These are phyloP conservation scores for Adenanthera pavonina DNA, from an alignment of 306 rosid genomes.

Conservation along the genomic window DNA sequence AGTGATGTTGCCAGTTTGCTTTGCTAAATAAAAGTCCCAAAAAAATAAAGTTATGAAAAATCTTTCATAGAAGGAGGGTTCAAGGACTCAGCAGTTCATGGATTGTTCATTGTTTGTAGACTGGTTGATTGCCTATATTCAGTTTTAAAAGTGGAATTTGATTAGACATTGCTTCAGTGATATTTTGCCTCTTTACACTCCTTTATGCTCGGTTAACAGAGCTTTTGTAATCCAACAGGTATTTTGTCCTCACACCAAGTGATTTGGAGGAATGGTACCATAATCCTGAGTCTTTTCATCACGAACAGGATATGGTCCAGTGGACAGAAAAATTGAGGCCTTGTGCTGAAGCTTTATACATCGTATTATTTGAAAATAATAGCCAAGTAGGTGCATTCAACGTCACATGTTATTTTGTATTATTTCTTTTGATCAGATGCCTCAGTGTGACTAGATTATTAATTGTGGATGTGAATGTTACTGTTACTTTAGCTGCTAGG, in stretches of 20 bases:
- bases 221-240: constrained; percentile 61
- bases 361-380: constrained; percentile 89
- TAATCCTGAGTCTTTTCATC: constrained; percentile 91
- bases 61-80: constrained; percentile 7
- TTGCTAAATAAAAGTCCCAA: constrained; percentile 11
- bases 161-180: constrained; percentile 10
- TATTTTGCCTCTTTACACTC: constrained; percentile 18
- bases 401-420: constrained; percentile 31
- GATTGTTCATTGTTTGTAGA: constrained; percentile 10
- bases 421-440: constrained; percentile 30
- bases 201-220: constrained; percentile 32
- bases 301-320: constrained; percentile 98
- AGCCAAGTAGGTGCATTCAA: constrained; percentile 72
- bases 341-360: constrained; percentile 94
- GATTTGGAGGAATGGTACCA: constrained; percentile 95
- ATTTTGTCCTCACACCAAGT: constrained; percentile 80
- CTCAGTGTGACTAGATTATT: constrained; percentile 35
- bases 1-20: background rate
- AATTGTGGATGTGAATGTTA: constrained; percentile 38
- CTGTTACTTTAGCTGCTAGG: constrained; percentile 72
- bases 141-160: constrained; percentile 24
- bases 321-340: constrained; percentile 99
- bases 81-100: constrained; percentile 2
- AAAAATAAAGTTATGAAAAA: background rate
- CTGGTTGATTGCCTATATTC: constrained; percentile 10